These are phyloP conservation scores for Neophaeococcomyces aloes DNA, from an alignment of 2,329 filamentous ascomycete genomes.

Conservation along the genomic window DNA sequence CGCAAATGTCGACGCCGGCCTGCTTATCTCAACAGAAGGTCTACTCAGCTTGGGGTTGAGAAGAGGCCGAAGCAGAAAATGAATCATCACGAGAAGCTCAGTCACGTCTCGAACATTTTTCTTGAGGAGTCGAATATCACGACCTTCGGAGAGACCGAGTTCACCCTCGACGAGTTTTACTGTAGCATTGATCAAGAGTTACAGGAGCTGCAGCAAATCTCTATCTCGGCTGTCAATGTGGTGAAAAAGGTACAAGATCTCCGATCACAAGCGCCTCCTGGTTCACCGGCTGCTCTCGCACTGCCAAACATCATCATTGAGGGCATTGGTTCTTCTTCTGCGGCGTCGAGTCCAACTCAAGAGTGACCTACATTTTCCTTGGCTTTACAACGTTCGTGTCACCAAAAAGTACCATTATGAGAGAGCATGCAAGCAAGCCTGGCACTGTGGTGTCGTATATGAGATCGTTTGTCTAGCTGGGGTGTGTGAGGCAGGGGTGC, in stretches of 20 bases:
- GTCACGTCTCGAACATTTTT: constrained; percentile 14
- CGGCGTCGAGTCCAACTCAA: neutral
- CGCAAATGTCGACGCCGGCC: constrained; percentile 20
- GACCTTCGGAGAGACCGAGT: constrained; percentile 2
- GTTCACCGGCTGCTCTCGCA: constrained; percentile 18
- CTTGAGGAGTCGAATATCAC: constrained; percentile 3
- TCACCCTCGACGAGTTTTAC: constrained; percentile 5
- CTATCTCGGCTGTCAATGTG: constrained; percentile 16
- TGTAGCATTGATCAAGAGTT: constrained; percentile 13
- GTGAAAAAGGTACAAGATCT: constrained; percentile 19
- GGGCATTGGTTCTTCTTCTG: constrained; percentile 1
- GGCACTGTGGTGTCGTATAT: too few species aligned
- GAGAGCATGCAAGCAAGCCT: too few species aligned
- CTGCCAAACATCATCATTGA: constrained; percentile 19
- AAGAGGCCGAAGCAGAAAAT: constrained; percentile 17
- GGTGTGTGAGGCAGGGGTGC: too few species aligned
- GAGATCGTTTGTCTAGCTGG: too few species aligned
- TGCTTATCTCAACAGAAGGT: constrained; percentile 14
- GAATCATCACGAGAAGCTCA: constrained; percentile 16
- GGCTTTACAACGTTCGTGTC: too few species aligned
- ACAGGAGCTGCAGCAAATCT: constrained; percentile 19
- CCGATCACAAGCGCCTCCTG: constrained; percentile 19
- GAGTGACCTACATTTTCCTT: neutral
- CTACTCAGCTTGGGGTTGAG: constrained; percentile 6
- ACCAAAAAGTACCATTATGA: too few species aligned